Evolutionary conservation across 495 filamentous ascomycete species (phyloP).

Genomic region (Aspergillus hancockii): DNA sequence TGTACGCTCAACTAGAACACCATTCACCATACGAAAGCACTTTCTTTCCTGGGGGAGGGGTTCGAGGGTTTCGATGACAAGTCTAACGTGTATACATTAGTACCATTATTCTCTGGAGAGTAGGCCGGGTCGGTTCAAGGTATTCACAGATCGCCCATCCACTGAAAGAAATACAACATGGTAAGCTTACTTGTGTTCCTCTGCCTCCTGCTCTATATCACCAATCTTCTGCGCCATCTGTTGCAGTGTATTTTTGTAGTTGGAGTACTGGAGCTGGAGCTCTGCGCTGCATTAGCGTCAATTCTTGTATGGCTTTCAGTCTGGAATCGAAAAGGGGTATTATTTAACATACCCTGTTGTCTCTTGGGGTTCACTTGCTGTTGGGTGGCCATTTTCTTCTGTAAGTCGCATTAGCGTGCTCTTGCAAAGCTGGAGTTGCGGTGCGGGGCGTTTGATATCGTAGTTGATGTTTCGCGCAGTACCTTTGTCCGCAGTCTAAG

Average conservation of each 20-base stretch:
- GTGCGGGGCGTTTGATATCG: constrained; percentile 36
- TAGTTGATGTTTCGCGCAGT: constrained; percentile 7
- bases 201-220: constrained; percentile 92
- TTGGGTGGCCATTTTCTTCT: constrained; percentile 43
- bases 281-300: constrained; percentile 53
- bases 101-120: constrained; percentile 5
- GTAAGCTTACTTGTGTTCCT: constrained; percentile 89
- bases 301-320: constrained; percentile 17
- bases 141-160: neutral
- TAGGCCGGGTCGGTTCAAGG: neutral
- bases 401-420: constrained; percentile 9
- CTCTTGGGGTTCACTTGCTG: constrained; percentile 60
- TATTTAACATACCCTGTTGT: constrained; percentile 72
- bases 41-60: constrained; percentile 85
- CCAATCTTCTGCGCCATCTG: constrained; percentile 94
- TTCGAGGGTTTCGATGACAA: constrained; percentile 90
- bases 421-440: constrained; percentile 38
- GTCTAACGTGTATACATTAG: constrained; percentile 52
- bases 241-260: constrained; percentile 94
- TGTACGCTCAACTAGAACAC: constrained; percentile 90
- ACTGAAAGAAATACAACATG: neutral
- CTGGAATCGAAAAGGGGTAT: constrained; percentile 17
- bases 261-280: constrained; percentile 88
- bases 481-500: neutral
- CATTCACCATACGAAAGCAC: constrained; percentile 99